Evolutionary conservation across 2,329 filamentous ascomycete genomes (phyloP), one percentile per base, ranked within the genome.

Genomic region (Capronia americana): DNA sequence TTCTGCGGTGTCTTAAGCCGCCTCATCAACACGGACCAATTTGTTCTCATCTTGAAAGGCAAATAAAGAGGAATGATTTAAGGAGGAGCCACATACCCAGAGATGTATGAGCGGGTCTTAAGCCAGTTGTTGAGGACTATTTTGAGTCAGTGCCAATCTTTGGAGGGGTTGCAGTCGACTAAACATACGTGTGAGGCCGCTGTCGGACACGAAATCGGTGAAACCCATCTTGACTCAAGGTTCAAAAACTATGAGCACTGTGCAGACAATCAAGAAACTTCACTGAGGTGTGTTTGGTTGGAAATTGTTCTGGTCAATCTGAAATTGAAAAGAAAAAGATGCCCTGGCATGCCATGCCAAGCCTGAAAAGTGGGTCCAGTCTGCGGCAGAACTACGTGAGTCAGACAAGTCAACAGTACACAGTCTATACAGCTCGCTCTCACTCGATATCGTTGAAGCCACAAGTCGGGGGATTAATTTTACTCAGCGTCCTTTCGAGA

Each of bases 21-120:
- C 88, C 90, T 94, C 90, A 87, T 92, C 88, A 94, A 95, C 91
- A 94, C 91, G 91, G 92, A 94, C 92, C 90, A 93, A 93, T 89
- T 85, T 85, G 67, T 86, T 90, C 85, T 93, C 91, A 93, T 93
- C 91, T 90, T 86, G 74, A 17, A 58, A 61, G 74, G 78, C 79
- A 44, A 44, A 71, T 71, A 72, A 70, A 70, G 70, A 69, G 67
- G 32, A 26, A 57, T 66, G 68, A 65, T 67, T 67, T 75, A 62
- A 70, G 71, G 57, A 69, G 38, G 54, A 61, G 65, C 65, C 59
- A 88, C 91, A 79, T 90, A 93, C 91, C 91, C 91, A 82, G 89
- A 83, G 77, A 94, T 89, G 85, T 94, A 94, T 82, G 88, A 91
- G 78, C 90, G 88, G 77, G 89, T 91, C 79, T 84, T 85, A 78